Base-by-base conservation (phyloP, 345 rosid species). In the Eutrema heterophyllum region DNA sequence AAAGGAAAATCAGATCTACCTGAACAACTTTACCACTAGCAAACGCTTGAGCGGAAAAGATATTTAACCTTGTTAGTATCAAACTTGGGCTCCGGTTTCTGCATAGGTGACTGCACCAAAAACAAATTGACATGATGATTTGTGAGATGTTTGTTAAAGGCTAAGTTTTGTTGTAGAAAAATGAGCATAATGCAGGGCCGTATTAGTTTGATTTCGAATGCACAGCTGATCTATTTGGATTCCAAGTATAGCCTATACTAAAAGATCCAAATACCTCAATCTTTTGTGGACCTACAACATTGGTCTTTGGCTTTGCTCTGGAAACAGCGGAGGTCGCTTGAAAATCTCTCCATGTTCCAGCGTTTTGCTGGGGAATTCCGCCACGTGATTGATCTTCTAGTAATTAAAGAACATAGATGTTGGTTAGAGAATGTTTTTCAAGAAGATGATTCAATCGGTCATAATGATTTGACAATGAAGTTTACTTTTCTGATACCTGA, bases 61-160 rank as follows among this genome's bases (percentile, higher is more conserved):
- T n/a, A 44, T 30, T 26, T 10, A 38, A 88, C 97, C 87, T 83
- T 86, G 64, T 54, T 60, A 64, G 74, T 53, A 80, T 84, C 84
- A 77, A 79, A 74, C 71, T 64, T 74, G 21, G 81, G 46, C 72
- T 78, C 84, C 44, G 74, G 11, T 75, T 80, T 54, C 79, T 82
- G 82, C 48, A 61, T 52, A 60, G 79, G 77, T 65, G 75, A 52
- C 91, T 88, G 85, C 77, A 67, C 29, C 57, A 30, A 0, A 15
- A 53, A 72, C 24, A 44, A 46, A 35, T 49, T 40, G 50, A 6
- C 41, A 70, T 64, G 21, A 45, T 52, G 12, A 45, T 43, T 53
- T 52, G 57, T 43, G 56, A 68, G 33, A 68, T 32, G 32, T 13
- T 76, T 45, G 43, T 54, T 13, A 26, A 68, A 40, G n/a, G 6